Evolutionary conservation across 768 basidiomycete genomes (phyloP).

Genomic region (Gautieria morchelliformis): DNA sequence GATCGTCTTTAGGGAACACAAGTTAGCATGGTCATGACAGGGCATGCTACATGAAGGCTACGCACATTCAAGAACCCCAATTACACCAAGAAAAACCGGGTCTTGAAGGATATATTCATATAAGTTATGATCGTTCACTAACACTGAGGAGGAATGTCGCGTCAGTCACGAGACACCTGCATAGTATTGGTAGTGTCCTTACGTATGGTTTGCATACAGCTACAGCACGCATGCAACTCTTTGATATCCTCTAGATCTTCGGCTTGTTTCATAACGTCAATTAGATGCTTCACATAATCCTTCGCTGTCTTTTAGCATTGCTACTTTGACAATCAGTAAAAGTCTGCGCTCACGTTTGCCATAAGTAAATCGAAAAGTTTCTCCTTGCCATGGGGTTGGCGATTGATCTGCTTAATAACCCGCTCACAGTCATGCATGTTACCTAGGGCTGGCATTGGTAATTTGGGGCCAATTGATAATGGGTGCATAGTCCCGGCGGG

Average conservation of each 20-base stretch:
- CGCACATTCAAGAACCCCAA: constrained; percentile 96
- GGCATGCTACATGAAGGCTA: constrained; percentile 8
- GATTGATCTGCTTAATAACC: constrained; percentile 63
- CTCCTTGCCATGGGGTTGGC: constrained; percentile 68
- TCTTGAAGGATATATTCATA: constrained; percentile 95
- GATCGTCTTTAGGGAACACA: constrained; percentile 58
- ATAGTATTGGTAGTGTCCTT: constrained; percentile 21
- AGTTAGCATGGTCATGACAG: constrained; percentile 8
- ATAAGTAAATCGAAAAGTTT: constrained; percentile 86
- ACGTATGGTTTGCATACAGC: constrained; percentile 93
- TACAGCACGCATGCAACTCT: constrained; percentile 84
- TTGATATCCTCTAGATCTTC: constrained; percentile 90
- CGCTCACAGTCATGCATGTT: constrained; percentile 73
- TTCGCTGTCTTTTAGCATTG: constrained; percentile 22
- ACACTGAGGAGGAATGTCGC: constrained; percentile 41
- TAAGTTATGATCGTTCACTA: constrained; percentile 89
- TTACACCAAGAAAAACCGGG: constrained; percentile 83
- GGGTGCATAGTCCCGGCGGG: background rate
- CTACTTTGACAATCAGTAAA: background rate
- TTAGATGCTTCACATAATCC: constrained; percentile 83
- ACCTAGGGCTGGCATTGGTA: constrained; percentile 69
- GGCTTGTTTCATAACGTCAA: constrained; percentile 76
- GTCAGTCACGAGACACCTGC: background rate
- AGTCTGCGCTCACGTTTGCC: constrained; percentile 51
- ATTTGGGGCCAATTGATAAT: constrained; percentile 24